Percentiles rank a stretch among this genome's conserved stretches.
Conservation (phyloP, 2,329 filamentous ascomycete genomes). For the Pezicula rhizophila region DNA sequence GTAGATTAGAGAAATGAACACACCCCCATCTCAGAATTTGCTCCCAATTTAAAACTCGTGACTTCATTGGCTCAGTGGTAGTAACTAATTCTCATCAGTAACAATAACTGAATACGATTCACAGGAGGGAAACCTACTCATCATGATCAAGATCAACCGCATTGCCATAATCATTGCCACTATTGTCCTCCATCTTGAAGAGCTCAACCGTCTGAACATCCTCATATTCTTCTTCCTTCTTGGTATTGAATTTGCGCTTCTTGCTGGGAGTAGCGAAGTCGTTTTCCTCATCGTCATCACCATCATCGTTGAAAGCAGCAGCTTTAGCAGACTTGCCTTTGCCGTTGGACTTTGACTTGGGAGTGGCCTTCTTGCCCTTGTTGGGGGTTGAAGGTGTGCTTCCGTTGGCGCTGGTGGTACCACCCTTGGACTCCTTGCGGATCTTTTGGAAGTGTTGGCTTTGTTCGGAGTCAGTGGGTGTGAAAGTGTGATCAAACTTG, state of each 20-base stretch:
- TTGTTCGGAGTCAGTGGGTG: conserved; percentile 1
- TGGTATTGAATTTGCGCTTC: conserved; percentile 14
- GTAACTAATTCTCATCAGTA: too few species aligned
- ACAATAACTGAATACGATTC: too few species aligned
- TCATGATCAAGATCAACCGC: conserved; percentile 12
- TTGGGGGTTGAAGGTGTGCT: conserved; percentile 1
- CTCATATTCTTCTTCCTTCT: conserved; percentile 8
- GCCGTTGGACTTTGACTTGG: not conserved
- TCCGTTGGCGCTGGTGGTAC: not conserved
- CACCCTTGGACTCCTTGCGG: conserved; percentile 7
- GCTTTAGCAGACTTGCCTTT: not conserved
- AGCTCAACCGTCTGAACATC: conserved; percentile 1
- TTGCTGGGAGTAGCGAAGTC: conserved; percentile 1
- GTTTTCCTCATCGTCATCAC: conserved; percentile 6
- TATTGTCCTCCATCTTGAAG: conserved; percentile 13
- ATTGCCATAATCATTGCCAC: not conserved
- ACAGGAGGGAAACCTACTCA: conserved; percentile 9
- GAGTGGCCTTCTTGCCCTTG: not conserved
- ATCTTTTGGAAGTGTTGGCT: conserved; percentile 28
- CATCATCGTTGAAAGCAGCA: not conserved
- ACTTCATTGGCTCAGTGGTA: too few species aligned
- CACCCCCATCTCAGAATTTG: too few species aligned
- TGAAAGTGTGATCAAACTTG: not conserved
- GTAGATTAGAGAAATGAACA: too few species aligned
- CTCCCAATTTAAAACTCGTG: too few species aligned